Evolutionary conservation across 2,329 filamentous ascomycete species (phyloP), one percentile per base, ranked within the genome.

Genomic region (Camillea tinctor): DNA sequence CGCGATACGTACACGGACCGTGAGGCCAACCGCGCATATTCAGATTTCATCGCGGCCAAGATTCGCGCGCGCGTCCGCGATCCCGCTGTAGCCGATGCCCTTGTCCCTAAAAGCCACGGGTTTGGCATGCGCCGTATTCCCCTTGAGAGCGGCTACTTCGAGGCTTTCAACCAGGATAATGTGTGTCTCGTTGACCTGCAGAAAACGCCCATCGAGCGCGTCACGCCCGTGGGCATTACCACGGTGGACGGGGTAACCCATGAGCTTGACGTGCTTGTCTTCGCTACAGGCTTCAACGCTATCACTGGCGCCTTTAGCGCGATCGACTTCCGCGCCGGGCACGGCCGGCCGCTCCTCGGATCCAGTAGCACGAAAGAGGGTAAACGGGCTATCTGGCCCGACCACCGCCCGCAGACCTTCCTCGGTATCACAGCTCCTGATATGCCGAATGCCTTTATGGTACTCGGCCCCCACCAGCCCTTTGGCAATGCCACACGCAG

Each of bases 71-170:
- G 55, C 11, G 54, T 65, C 24, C 24, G 30, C 1, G 64, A 65
- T 52, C 54, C 64, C 1, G 49, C 52, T 11, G 49, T 56, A 13
- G 58, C 57, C 6, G 54, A 60, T 8, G 50, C 48, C 7, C 52
- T 65, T 4, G 49, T 52, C 11, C 64, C 64, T 13, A 54, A 58
- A 15, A 54, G 59, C n/a, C 57, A 62, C 30, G 57, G 36, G 23
- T 87, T 84, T 65, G 85, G 82, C 7, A 74, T 78, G 49, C 87
- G 84, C 71, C 76, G 83, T 13, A 70, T 51, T 15, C 66, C 68
- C 0, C 60, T 71, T n/a, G 68, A 71, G 49, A 52, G 56, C 23
- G 69, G 70, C 1, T 77, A 73, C 57, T 74, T 70, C 55, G 73
- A 75, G 49, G 66, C 70, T 7, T 75, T 70, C 64, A 75, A 76